Evolutionary conservation across 1,139 yeast species (phyloP).

Genomic region (Nakaseomyces kungkrabaensis): DNA sequence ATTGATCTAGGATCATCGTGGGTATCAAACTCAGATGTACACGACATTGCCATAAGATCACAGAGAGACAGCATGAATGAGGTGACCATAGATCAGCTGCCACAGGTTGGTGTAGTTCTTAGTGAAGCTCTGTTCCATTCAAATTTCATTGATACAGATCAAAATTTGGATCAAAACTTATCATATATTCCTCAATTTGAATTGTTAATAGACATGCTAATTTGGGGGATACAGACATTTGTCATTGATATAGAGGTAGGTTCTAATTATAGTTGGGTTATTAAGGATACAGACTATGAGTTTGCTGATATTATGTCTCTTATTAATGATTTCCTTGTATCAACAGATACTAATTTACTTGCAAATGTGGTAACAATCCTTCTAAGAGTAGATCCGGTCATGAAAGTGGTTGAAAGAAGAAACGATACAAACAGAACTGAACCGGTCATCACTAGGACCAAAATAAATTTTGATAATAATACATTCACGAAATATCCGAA

Average conservation of each 20-base stretch:
- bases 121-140: conserved; percentile 37
- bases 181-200: conserved; percentile 29
- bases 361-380: conserved; percentile 47
- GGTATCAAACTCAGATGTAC: neutral
- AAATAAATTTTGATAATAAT: neutral
- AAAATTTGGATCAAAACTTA: too few species aligned
- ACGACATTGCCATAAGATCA: conserved; percentile 38
- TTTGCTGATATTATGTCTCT: conserved; percentile 30
- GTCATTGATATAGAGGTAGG: conserved; percentile 62
- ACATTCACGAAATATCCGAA: conserved; percentile 26
- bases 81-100: conserved; percentile 48
- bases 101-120: conserved; percentile 51
- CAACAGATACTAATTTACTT: conserved; percentile 47
- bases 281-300: conserved; percentile 48
- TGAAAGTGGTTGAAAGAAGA: neutral
- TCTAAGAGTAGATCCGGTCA: conserved; percentile 28
- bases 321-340: conserved; percentile 29
- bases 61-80: conserved; percentile 59
- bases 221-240: conserved; percentile 43
- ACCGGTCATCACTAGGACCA: neutral
- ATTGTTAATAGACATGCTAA: conserved; percentile 29
- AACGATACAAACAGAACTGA: neutral
- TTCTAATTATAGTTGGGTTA: conserved; percentile 34
- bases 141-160: neutral
- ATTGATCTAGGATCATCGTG: neutral